Evolutionary conservation across 148 eudicot genomes (phyloP).

Genomic region (Oxyria digyna): DNA sequence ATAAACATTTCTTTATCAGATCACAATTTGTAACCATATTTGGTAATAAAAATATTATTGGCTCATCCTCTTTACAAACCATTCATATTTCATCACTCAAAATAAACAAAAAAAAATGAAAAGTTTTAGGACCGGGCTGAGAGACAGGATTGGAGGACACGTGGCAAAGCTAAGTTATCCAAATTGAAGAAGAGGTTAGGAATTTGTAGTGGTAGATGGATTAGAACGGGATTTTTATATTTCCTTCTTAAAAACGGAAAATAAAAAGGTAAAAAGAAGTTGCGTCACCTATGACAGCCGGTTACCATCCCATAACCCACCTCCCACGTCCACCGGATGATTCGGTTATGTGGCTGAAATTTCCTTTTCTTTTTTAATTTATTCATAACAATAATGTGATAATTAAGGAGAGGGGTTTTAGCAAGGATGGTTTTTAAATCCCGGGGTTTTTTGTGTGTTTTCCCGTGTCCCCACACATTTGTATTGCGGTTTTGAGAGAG

Average conservation of each 20-base stretch:
- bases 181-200: slow-evolving; percentile 11
- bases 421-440: slow-evolving; percentile 23
- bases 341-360: slow-evolving; percentile 36
- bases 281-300: slow-evolving; percentile 11
- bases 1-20: too few species aligned
- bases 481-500: slow-evolving; percentile 7
- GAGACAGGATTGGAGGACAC: background rate
- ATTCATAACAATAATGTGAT: background rate
- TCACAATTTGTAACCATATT: too few species aligned
- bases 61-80: too few species aligned
- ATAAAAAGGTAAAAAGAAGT: slow-evolving; percentile 2
- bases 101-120: background rate
- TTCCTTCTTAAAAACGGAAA: background rate
- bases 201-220: background rate
- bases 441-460: slow-evolving; percentile 29
- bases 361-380: background rate
- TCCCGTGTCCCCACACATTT: slow-evolving; percentile 21
- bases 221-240: background rate
- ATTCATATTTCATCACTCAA: too few species aligned
- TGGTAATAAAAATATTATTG: too few species aligned
- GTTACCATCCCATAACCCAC: background rate
- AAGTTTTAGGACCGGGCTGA: background rate
- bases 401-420: slow-evolving; percentile 31
- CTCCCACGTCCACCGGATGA: slow-evolving; percentile 13
- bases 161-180: background rate